A percentile compares a stretch with the other conserved stretches of the same genome.
These are phyloP conservation scores for Neurospora sp. DNA, from an alignment of 2,329 filamentous ascomycete genomes.

Conservation along the genomic window DNA sequence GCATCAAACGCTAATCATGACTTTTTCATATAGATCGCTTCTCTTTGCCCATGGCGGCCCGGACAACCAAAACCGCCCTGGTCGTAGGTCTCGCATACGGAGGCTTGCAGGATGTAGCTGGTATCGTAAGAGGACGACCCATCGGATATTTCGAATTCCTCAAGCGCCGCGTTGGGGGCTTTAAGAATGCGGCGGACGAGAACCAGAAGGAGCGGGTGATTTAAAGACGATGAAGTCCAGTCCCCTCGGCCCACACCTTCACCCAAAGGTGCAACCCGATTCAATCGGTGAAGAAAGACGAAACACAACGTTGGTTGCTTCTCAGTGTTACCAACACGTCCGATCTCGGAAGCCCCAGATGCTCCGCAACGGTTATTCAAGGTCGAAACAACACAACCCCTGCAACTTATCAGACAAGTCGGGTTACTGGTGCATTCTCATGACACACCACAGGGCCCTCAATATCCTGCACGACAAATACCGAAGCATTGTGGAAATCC, in stretches of 20 bases:
- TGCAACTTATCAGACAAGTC: not conserved
- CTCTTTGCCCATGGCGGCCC: slow-evolving; percentile 63
- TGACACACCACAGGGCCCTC: not conserved
- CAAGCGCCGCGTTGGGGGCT: slow-evolving; percentile 12
- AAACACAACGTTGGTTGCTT: not conserved
- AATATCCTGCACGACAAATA: not conserved
- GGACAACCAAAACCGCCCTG: slow-evolving; percentile 72
- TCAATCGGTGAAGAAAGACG: not conserved
- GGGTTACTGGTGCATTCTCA: not conserved
- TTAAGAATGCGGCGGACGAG: not conserved
- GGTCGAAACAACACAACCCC: not conserved
- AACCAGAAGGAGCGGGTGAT: slow-evolving; percentile 1
- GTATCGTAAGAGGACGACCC: slow-evolving; percentile 58
- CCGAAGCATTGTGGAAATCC: not conserved
- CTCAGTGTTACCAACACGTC: not conserved
- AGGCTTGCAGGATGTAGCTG: slow-evolving; percentile 66
- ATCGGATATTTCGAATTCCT: slow-evolving; percentile 67
- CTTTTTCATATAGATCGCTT: slow-evolving; percentile 53
- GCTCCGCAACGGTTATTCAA: not conserved
- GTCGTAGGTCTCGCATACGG: slow-evolving; percentile 73
- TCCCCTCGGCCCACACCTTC: not conserved
- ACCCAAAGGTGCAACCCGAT: not conserved
- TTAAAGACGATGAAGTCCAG: not conserved
- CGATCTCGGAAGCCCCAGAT: not conserved
- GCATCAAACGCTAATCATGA: not conserved